Conservation (phyloP, 768 basidiomycete species). For the Suillus plorans region DNA sequence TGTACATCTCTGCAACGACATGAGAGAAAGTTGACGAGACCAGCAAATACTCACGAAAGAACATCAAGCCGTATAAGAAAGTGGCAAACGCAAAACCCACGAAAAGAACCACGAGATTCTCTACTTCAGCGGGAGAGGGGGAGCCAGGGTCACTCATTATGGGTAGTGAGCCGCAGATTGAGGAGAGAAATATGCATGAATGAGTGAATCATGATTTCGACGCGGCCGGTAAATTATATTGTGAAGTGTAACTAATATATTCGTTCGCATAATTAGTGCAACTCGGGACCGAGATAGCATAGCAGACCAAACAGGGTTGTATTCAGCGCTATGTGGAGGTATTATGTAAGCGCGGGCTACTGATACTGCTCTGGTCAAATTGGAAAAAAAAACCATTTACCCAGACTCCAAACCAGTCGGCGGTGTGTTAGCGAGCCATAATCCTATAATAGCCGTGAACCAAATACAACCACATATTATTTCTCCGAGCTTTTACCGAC, state of each 20-base stretch:
- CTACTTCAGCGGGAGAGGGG: slow-evolving; percentile 20
- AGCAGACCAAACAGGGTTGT: too few relatives aligned
- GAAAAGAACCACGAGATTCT: slow-evolving; percentile 27
- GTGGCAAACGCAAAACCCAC: slow-evolving; percentile 27
- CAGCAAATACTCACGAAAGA: slow-evolving; percentile 26
- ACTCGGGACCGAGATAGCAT: too few relatives aligned
- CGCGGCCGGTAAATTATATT: slow-evolving; percentile 12
- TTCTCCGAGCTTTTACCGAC: too few relatives aligned
- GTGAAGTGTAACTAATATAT: not conserved
- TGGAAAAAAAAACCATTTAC: too few relatives aligned
- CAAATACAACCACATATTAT: too few relatives aligned
- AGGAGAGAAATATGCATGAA: slow-evolving; percentile 1
- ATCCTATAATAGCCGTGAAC: too few relatives aligned
- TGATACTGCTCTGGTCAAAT: too few relatives aligned
- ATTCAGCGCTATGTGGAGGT: not conserved
- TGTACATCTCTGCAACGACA: slow-evolving; percentile 23
- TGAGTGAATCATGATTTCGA: not conserved
- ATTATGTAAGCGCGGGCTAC: not conserved
- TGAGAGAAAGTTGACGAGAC: not conserved
- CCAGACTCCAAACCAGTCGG: too few relatives aligned
- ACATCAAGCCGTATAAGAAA: slow-evolving; percentile 32
- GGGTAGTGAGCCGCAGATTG: not conserved
- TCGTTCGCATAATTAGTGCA: not conserved
- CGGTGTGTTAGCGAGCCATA: too few relatives aligned
- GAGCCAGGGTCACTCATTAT: slow-evolving; percentile 15